Base-by-base conservation (phyloP, 139 green algal genomes). In the Picochlorum sp. region DNA sequence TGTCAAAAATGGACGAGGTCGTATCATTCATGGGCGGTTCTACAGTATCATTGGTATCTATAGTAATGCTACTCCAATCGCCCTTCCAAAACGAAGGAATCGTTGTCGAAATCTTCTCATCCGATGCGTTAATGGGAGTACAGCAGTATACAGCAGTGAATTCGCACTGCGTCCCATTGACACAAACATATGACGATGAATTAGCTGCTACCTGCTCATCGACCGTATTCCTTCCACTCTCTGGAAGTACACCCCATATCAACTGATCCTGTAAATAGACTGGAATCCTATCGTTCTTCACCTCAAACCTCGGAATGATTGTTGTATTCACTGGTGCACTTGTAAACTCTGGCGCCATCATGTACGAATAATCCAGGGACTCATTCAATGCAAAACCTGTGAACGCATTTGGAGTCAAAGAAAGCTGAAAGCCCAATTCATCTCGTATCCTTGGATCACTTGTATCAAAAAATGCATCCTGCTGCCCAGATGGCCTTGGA, bases 61-160 rank as follows among this genome's bases (percentile, higher is more conserved):
- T 54, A 23, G 47, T 26, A 21, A 54, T 24, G 6, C 16, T 54
- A 13, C 16, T 54, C 18, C 16, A 20, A 54, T 30, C n/a, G 4
- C 51, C 63, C 4, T 63, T 71, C 81, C 81, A 88, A 26, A 69
- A 21, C 3, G 44, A 50, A 2, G 82, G 82, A 9, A 81, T 68
- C 45, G 34, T 45, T 15, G 58, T 67, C 8, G 24, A 58, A 3
- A 85, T 10, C 37, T 26, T 24, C n/a, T 57, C 11, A 37, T 38
- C 41, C 2, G 62, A 57, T 45, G 68, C 34, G 21, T 76, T 59
- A 2, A 9, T 24, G 7, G 34, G 51, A 34, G 45, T 63, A 71
- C 82, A 87, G 76, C 81, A 87, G 59, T 86, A 87, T 8, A 73
- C 59, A 6, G 74, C 65, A 37, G 63, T 62, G 37, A 86, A 45